Conservation (phyloP, 2,329 filamentous ascomycete genomes). For the Ophiosphaerella narmari region DNA sequence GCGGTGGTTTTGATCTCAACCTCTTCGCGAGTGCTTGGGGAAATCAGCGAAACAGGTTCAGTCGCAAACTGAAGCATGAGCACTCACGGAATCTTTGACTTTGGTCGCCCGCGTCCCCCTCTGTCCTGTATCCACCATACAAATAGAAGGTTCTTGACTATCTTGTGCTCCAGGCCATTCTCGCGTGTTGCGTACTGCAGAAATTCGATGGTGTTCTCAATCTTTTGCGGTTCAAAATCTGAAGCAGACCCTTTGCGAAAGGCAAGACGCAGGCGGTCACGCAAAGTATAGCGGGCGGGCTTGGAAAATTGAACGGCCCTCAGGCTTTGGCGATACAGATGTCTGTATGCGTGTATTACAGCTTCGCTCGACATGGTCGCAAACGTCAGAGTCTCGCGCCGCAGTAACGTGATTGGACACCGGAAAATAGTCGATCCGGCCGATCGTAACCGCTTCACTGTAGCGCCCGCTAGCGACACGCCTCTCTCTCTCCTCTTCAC, state of each 20-base stretch:
- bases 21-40: constrained; percentile 29
- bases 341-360: constrained; percentile 69
- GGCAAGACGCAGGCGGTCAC: constrained; percentile 54
- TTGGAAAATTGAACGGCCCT: constrained; percentile 72
- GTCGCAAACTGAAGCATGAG: too few species aligned
- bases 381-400: constrained; percentile 5
- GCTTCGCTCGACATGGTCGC: constrained; percentile 45
- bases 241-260: constrained; percentile 42
- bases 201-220: constrained; percentile 72
- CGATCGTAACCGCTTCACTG: constrained; percentile 9
- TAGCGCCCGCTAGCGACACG: constrained; percentile 3
- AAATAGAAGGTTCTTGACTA: constrained; percentile 70
- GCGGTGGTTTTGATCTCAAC: constrained; percentile 43
- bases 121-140: constrained; percentile 52
- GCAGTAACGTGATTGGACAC: constrained; percentile 10
- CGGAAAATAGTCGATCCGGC: constrained; percentile 17
- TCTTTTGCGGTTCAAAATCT: constrained; percentile 49
- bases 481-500: constrained; percentile 4
- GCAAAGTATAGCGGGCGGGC: constrained; percentile 67
- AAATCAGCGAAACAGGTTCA: not conserved
- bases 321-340: constrained; percentile 69
- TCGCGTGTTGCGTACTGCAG: constrained; percentile 66
- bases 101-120: constrained; percentile 36
- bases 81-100: constrained; percentile 25
- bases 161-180: constrained; percentile 70